Conservation (phyloP, 768 basidiomycete genomes). For the Rhodotorula paludigena region DNA sequence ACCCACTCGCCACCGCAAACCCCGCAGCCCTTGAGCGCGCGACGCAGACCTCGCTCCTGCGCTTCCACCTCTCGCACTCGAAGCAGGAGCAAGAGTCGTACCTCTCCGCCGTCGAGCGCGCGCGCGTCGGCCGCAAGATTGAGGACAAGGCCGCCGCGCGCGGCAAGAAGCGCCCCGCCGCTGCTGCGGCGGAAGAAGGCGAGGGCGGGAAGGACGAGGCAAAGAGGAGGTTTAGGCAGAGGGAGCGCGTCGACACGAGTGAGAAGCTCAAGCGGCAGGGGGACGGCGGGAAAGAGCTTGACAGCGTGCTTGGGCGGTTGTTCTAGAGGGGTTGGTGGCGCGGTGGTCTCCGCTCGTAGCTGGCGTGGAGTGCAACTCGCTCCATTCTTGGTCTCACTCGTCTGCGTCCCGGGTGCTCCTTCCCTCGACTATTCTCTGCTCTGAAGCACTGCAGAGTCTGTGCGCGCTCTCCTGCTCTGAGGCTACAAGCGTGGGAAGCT, state of each 20-base stretch:
- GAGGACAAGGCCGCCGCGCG: conserved; percentile 33
- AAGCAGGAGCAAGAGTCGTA: conserved; percentile 85
- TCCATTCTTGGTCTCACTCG: too few relatives aligned
- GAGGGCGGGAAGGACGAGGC: conserved; percentile 42
- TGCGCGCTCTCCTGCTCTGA: too few relatives aligned
- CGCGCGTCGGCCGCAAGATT: conserved; percentile 54
- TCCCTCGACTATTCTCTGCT: too few relatives aligned
- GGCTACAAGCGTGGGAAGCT: too few relatives aligned
- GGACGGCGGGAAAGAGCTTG: conserved; percentile 15
- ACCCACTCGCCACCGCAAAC: background rate
- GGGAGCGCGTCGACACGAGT: conserved; percentile 38
- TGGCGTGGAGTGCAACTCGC: too few relatives aligned
- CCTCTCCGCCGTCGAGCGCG: conserved; percentile 87
- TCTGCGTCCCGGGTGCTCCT: too few relatives aligned
- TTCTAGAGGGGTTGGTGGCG: too few relatives aligned
- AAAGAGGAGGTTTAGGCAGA: conserved; percentile 46
- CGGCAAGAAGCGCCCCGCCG: background rate
- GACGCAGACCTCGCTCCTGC: conserved; percentile 77
- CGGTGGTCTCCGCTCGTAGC: too few relatives aligned
- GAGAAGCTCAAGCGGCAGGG: background rate
- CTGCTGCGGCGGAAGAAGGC: background rate
- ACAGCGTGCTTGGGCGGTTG: conserved; percentile 30
- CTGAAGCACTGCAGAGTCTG: too few relatives aligned
- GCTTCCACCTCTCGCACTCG: conserved; percentile 83
- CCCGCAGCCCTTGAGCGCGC: conserved; percentile 82